phyloP scores from a whole-genome alignment of 1,139 yeast species.

The Taphrina pruni region DNA sequence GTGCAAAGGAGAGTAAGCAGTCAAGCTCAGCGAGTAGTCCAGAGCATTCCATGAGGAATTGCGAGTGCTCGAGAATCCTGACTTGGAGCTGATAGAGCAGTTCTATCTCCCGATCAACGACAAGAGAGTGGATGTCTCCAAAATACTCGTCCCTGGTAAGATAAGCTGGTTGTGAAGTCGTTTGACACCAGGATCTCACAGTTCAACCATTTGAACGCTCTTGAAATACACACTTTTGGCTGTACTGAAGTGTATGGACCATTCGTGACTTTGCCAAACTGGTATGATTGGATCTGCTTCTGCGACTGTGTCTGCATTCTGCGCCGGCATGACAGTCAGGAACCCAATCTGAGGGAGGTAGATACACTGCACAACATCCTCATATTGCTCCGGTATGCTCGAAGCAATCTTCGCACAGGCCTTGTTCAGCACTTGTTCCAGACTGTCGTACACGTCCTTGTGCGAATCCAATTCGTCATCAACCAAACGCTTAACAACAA shows the following conservation, averaged over 20 bases:
- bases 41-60: slow-evolving; percentile 47
- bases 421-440: slow-evolving; percentile 52
- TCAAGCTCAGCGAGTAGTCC: slow-evolving; percentile 53
- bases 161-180: not conserved
- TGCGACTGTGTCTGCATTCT: slow-evolving; percentile 44
- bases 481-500: slow-evolving; percentile 51
- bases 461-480: slow-evolving; percentile 52
- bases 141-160: slow-evolving; percentile 51
- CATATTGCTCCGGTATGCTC: slow-evolving; percentile 44
- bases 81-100: slow-evolving; percentile 53
- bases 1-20: slow-evolving; percentile 54
- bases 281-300: slow-evolving; percentile 45
- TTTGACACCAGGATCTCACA: slow-evolving; percentile 43
- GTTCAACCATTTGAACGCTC: slow-evolving; percentile 49
- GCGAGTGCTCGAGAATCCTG: slow-evolving; percentile 48
- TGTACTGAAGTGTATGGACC: slow-evolving; percentile 56
- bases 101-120: slow-evolving; percentile 55
- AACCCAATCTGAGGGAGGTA: slow-evolving; percentile 60
- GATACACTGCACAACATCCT: slow-evolving; percentile 51
- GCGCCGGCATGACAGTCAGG: slow-evolving; percentile 48
- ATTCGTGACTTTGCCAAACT: slow-evolving; percentile 46
- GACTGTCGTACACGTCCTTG: slow-evolving; percentile 51
- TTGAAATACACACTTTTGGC: slow-evolving; percentile 54
- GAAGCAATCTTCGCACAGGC: slow-evolving; percentile 48
- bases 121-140: slow-evolving; percentile 56